Evolutionary conservation across 2,329 filamentous ascomycete genomes (phyloP), one percentile per base, ranked within the genome.

Genomic region (Fusarium pseudograminearum): DNA sequence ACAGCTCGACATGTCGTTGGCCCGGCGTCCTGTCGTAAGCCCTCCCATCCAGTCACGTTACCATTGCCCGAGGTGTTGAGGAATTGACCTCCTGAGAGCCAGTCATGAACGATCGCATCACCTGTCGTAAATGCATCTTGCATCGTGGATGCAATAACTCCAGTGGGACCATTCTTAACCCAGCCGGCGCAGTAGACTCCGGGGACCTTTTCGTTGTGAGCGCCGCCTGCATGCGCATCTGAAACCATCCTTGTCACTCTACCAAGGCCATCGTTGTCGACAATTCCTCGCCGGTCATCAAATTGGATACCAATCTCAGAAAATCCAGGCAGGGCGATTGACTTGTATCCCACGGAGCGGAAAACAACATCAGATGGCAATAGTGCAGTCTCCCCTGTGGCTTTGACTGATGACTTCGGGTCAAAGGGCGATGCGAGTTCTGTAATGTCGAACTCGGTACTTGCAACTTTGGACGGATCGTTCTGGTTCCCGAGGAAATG

Each of bases 61-160:
- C 50, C 51, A 41, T 42, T 41, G 7, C 52, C 45, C 3, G 61
- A 36, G 7, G 53, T 15, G 22, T 74, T 65, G 2, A 86, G 73
- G 57, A 88, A 87, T 2, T 75, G 67, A 3, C 71, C 74, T 3
- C 80, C 79, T 2, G 80, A 76, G 18, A 77, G 71, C 91, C 93
- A 95, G 76, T 99, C 96, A n/a, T 87, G 82, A 1, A 87, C 87
- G 67, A 99, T 92, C 4, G 91, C 89, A 76, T 98, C 94, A 2
- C 90, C 96, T 1, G 94, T 97, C 11, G 88, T 86, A 75, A 98
- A 99, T 0, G 96, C 95, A 78, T 99, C 96, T 63, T 91, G 89
- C 93, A 99, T 97, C 0, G 96, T 99, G 31, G 91, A 94, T 2
- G 95, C 95, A 78, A 99, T 99, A 5, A 98, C 94, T 4, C 96